Conservation (phyloP, 495 filamentous ascomycete species). For the Aspergillus haitiensis region DNA sequence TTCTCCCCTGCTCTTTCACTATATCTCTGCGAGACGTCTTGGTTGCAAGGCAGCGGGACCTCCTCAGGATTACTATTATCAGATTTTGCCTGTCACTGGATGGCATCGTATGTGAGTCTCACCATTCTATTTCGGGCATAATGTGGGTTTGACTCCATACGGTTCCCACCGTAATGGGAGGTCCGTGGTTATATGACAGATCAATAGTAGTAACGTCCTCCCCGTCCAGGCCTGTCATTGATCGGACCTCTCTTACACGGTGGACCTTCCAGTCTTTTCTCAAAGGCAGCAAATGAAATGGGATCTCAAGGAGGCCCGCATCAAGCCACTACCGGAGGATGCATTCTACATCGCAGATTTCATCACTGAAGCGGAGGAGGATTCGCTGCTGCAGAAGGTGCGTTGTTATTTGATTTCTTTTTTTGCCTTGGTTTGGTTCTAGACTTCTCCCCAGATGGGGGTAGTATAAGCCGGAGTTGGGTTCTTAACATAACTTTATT, state of each 20-base stretch:
- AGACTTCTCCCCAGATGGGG: too few species aligned
- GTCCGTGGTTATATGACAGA: constrained; percentile 12
- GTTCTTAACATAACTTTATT: too few species aligned
- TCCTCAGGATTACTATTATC: constrained; percentile 1
- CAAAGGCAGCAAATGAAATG: constrained; percentile 14
- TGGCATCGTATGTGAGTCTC: constrained; percentile 1
- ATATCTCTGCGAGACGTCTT: not conserved
- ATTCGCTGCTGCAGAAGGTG: constrained; percentile 67
- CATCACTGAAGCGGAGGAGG: constrained; percentile 75
- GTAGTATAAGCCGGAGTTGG: too few species aligned
- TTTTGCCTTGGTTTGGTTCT: not conserved
- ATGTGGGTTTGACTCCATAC: constrained; percentile 7
- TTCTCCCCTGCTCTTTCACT: not conserved
- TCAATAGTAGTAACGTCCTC: constrained; percentile 8
- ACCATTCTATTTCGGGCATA: constrained; percentile 11
- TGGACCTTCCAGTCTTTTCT: not conserved
- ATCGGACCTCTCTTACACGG: constrained; percentile 7
- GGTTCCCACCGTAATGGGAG: not conserved
- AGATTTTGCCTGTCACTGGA: not conserved
- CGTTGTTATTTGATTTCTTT: constrained; percentile 15
- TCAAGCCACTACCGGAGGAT: constrained; percentile 59
- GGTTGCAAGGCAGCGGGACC: constrained; percentile 1
- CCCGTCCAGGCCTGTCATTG: not conserved
- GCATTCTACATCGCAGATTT: constrained; percentile 90
- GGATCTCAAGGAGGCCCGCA: constrained; percentile 48